phyloP scores from a whole-genome alignment of 192 early-diverging fungal genomes.

The Coemansia pectinata region DNA sequence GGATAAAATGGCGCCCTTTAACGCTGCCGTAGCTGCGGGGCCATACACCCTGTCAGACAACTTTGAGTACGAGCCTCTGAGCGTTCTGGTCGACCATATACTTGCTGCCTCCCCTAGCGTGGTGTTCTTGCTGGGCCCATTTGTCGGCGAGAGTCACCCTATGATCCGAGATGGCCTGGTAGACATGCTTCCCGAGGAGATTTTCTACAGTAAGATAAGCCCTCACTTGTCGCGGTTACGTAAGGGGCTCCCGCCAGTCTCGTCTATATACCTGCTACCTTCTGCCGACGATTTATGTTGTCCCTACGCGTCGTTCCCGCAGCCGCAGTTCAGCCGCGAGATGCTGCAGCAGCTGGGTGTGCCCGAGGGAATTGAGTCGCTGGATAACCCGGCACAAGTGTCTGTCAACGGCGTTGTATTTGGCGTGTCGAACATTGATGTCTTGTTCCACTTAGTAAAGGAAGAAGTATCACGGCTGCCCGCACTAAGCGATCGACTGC shows the following conservation, averaged over 20 bases:
- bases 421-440: constrained; percentile 76
- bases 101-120: constrained; percentile 71
- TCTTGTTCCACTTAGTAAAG: constrained; percentile 67
- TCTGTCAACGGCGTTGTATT: constrained; percentile 80
- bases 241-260: constrained; percentile 44
- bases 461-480: constrained; percentile 65
- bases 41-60: constrained; percentile 84
- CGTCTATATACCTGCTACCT: constrained; percentile 71
- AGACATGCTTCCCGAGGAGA: constrained; percentile 59
- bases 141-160: constrained; percentile 65
- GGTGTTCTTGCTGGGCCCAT: constrained; percentile 79
- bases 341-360: constrained; percentile 29
- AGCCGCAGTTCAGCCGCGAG: constrained; percentile 67
- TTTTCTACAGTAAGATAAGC: constrained; percentile 67
- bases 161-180: constrained; percentile 56
- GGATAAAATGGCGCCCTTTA: constrained; percentile 25
- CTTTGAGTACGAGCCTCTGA: constrained; percentile 79
- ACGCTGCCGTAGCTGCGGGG: constrained; percentile 74
- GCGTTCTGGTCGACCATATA: constrained; percentile 68
- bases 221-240: constrained; percentile 59
- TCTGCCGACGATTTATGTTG: constrained; percentile 73
- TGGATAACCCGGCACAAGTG: constrained; percentile 84
- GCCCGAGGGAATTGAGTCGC: constrained; percentile 34
- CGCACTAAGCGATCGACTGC: constrained; percentile 61
- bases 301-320: constrained; percentile 78